Percentiles rank a stretch among this genome's conserved stretches.
These are phyloP conservation scores for Huntiella decipiens DNA, from an alignment of 2,329 filamentous ascomycete species.

Conservation along the genomic window DNA sequence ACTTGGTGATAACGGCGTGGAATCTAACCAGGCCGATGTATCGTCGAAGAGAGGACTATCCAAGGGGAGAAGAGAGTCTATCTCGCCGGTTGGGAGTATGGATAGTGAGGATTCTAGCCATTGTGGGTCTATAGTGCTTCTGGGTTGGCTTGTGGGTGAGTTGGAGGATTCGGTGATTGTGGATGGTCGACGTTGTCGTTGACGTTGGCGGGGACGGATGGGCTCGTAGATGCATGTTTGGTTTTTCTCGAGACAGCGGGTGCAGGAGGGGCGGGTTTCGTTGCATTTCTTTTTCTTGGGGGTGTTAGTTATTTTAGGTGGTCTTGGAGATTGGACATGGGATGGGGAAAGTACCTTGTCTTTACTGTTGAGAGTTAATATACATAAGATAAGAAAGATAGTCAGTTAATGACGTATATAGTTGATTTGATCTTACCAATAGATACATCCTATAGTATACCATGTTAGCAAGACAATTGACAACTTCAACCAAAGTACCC, in stretches of 20 bases:
- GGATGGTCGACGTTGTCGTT: slow-evolving; percentile 9
- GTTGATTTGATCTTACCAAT: slow-evolving; percentile 5
- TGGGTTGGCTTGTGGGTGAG: no score
- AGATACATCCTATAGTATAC: slow-evolving; percentile 4
- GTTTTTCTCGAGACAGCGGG: slow-evolving; percentile 29
- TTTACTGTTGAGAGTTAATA: slow-evolving; percentile 3
- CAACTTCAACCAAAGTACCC: slow-evolving; percentile 16
- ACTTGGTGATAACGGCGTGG: no score
- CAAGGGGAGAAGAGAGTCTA: no score
- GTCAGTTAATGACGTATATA: background rate
- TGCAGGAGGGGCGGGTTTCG: slow-evolving; percentile 30
- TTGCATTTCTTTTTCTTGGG: slow-evolving; percentile 39
- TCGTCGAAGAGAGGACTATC: no score
- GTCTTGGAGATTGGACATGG: background rate
- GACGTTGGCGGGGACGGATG: slow-evolving; percentile 23
- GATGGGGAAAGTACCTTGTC: slow-evolving; percentile 9
- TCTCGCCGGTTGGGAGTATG: no score
- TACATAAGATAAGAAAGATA: background rate
- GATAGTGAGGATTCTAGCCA: no score
- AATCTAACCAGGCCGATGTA: no score
- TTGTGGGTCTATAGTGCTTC: no score
- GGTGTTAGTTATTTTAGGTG: background rate
- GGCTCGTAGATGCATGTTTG: slow-evolving; percentile 32
- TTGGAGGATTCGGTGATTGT: background rate
- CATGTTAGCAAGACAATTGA: background rate